Evolutionary conservation across 257 asterid species (phyloP), one percentile per base, ranked within the genome.

Genomic region (Petunia secreta): DNA sequence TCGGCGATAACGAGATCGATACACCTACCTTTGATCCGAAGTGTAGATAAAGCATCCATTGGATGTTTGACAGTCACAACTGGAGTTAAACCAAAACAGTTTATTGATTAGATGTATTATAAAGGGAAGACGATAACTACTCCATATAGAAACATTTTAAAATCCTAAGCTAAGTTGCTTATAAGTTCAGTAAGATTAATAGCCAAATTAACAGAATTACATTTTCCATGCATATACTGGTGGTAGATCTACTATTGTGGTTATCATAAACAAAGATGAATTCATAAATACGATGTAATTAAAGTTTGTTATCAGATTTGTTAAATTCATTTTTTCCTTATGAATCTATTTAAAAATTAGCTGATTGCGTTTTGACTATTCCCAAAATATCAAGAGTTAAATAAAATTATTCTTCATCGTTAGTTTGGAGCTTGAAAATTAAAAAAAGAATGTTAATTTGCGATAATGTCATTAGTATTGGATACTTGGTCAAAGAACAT

Each of bases 11-110:
- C 91, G 80, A 91, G 79, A 80, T 91, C 87, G 79, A 87, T 89
- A 66, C 37, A 54, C 5, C 80, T 75, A 13, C 82, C 86, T 9
- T 84, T 83, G 83, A 82, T 71, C 44, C 85, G 78, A 44, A 89
- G 91, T 1, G 84, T 77, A 86, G 86, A 83, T 62, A 89, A 67
- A 44, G 95, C 92, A 13, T 91, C 91, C 0, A 50, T 79, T 4
- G 95, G 86, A 64, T 86, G 83, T 68, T 84, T 87, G 62, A 85
- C 89, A 8, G 95, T 80, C 82, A 83, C 86, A 59, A 89, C 95
- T 89, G 87, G 52, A 75, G 52, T 16, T 39, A 54, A 66, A 48
- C 13, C 74, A 66, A 66, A 66, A 6, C 40, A 66, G 53, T 40
- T 55, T 66, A 41, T 41, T 41, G 75, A 41, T 66, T 41, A 41